Base-by-base conservation (phyloP, 2,329 filamentous ascomycete genomes). In the Aspergillus niger region DNA sequence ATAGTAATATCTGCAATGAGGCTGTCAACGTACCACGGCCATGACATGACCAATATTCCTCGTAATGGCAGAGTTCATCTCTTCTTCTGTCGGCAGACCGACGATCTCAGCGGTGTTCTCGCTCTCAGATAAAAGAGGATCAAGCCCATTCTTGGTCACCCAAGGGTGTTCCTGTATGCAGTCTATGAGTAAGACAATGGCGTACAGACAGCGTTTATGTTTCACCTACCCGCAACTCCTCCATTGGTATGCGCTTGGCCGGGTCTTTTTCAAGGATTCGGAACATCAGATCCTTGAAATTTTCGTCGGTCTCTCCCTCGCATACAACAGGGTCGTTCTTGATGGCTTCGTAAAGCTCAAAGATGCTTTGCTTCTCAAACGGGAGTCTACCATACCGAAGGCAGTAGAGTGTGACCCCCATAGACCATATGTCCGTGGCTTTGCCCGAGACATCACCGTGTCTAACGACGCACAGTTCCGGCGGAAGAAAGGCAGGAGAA, bases 371-470 rank as follows among this genome's bases (percentile, higher is more conserved):
- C 58, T 89, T 86, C 70, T 93, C 89, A 71, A 98, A 99, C 0
- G 95, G 95, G 63, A 99, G 89, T 53, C 81, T 83, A 32, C 95
- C 95, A 70, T 96, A 98, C 62, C 90, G 88, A 41, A 99, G 83
- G 74, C 95, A 99, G 74, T 94, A 98, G 2, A 99, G 81, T 1
- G 93, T 96, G 8, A 97, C 89, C 6, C 95, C 95, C 94, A 98
- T 98, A 3, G 94, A 96, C 95, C 95, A 99, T 57, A 99, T 92
- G 76, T 99, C 95, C 3, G 92, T 92, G 3, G 94, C 92, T 68
- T 87, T 90, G 10, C 95, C 95, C 2, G 91, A 94, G 1, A 98
- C 89, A 66, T 93, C 89, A 0, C 91, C 91, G 72, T 97, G 94
- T 69, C 86, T 92, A 7, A 88, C 86, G 22, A 93, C 88, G 71